Percentiles rank a stretch among this genome's conserved stretches.
These are phyloP conservation scores for Massariosphaeria phaeospora DNA, from an alignment of 495 filamentous ascomycete genomes.

Conservation along the genomic window DNA sequence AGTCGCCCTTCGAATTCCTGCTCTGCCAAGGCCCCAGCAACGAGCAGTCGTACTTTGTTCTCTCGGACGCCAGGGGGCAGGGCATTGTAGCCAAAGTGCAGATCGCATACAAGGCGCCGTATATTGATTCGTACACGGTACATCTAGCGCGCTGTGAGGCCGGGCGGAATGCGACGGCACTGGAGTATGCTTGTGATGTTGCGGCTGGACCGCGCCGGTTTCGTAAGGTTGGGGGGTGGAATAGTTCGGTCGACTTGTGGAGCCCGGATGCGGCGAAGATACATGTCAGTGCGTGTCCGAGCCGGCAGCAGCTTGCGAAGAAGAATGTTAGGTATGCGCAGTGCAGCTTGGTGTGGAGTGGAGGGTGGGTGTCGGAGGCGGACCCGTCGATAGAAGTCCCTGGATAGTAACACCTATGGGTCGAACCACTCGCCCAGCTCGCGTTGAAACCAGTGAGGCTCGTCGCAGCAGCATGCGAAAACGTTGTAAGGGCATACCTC, in stretches of 20 bases:
- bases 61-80: background rate
- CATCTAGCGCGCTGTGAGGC: background rate
- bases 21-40: background rate
- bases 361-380: background rate
- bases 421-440: no score
- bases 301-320: background rate
- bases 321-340: background rate
- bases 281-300: background rate
- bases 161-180: background rate
- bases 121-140: constrained; percentile 1
- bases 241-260: background rate
- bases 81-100: background rate
- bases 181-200: background rate
- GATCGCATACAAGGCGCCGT: background rate
- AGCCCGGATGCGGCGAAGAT: background rate
- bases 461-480: no score
- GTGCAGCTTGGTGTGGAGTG: constrained; percentile 1
- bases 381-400: background rate
- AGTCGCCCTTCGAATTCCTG: background rate
- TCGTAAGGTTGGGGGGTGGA: background rate
- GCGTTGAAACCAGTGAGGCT: no score
- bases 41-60: background rate
- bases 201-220: no score
- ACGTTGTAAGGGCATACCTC: no score
- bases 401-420: no score